Evolutionary conservation across 768 basidiomycete species (phyloP), one percentile per base, ranked within the genome.

Genomic region (Plicaturopsis crispa): DNA sequence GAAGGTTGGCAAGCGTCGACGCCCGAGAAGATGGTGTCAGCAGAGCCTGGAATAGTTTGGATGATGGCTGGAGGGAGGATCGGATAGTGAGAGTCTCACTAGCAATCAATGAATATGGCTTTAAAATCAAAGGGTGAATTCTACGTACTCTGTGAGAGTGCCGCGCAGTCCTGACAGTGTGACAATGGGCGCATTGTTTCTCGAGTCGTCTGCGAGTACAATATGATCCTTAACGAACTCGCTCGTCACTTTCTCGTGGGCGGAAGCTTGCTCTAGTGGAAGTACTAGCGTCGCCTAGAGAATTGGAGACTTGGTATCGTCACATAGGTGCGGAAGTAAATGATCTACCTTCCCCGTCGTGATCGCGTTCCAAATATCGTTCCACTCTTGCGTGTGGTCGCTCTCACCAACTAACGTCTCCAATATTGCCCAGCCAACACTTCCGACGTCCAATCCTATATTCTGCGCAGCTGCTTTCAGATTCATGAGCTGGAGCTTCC

Each of bases 211-310:
- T 48, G 70, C 78, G 22, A 90, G 67, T 21, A 77, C 63, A 40
- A 94, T 57, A 54, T 99, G 94, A 51, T 96, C 91, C 52, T 75
- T 78, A 21, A 96, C 63, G 40, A 92, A 79, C 3, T 89, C 83
- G 0, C 78, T 60, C 0, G 83, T 84, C 36, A 90, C 68, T 35
- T 65, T 65, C 13, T 76, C 72, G 14, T 72, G 64, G 11, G 67
- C 55, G 3, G 72, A 63, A 5, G 63, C 53, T 32, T 71, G 66
- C 35, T 86, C 83, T 2, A 76, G 55, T 1, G 93, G 93, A 1
- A 97, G 67, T 12, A 97, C 63, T 8, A 99, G 53, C 0, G 84
- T 81, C 3, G 85, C 83, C 90, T 94, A 50, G 2, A 43, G 31
- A 6, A 44, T 33, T 19, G 14, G n/a, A n/a, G 22, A 31, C 30